Conservation (phyloP, 2,329 filamentous ascomycete genomes). For the Neofusicoccum laricinum region DNA sequence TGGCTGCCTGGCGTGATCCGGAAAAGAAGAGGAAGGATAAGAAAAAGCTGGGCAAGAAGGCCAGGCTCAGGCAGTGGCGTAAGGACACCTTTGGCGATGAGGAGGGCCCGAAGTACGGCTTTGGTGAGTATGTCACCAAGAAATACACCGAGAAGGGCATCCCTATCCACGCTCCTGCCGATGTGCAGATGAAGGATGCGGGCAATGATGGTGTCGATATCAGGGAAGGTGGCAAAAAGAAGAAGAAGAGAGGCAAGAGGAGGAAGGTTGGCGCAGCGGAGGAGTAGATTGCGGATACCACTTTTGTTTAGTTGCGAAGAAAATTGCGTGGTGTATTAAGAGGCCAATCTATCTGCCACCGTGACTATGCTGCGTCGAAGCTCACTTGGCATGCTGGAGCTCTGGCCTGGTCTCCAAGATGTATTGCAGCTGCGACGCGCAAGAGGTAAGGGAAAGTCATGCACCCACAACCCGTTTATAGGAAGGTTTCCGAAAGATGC, state of each 20-base stretch:
- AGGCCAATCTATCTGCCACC: neutral
- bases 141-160: conserved; percentile 28
- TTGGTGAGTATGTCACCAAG: conserved; percentile 28
- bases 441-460: no score
- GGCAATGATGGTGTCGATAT: conserved; percentile 36
- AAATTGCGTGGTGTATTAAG: neutral
- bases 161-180: conserved; percentile 7
- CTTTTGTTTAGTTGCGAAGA: neutral
- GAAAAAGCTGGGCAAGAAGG: conserved; percentile 90
- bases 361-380: no score
- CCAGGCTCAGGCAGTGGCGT: conserved; percentile 81
- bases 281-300: conserved; percentile 2
- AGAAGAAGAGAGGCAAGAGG: conserved; percentile 36
- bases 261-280: conserved; percentile 25
- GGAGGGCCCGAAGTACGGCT: conserved; percentile 49
- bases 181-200: conserved; percentile 27
- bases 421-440: no score
- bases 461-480: no score
- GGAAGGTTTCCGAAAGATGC: no score
- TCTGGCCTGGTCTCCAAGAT: no score
- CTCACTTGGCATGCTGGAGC: no score
- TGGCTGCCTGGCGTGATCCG: conserved; percentile 81
- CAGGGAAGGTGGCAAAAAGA: conserved; percentile 32
- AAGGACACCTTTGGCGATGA: conserved; percentile 64
- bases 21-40: conserved; percentile 88